Percentiles rank a stretch among this genome's conserved stretches.
phyloP scores from a whole-genome alignment of 2,329 filamentous ascomycete species.

The Scedosporium minutisporum region DNA sequence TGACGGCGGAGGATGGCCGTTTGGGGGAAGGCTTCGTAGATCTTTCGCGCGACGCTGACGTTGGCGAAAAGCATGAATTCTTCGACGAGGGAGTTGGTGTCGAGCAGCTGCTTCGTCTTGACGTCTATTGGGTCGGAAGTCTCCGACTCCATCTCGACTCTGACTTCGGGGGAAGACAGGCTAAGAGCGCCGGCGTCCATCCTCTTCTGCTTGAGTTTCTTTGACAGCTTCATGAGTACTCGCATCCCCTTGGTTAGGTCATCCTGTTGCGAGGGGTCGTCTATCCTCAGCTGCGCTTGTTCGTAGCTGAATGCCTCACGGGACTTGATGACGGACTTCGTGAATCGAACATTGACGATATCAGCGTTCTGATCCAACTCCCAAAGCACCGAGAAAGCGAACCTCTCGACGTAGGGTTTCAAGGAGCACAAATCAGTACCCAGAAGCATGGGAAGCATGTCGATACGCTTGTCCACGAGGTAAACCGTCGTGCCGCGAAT shows the following conservation, averaged over 20 bases:
- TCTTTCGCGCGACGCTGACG: conserved; percentile 82
- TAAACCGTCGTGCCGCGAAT: conserved; percentile 94
- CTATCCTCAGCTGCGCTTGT: conserved; percentile 86
- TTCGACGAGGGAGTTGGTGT: conserved; percentile 95
- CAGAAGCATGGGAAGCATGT: conserved; percentile 95
- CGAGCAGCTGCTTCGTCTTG: conserved; percentile 86
- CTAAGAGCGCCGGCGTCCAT: conserved; percentile 94
- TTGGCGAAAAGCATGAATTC: conserved; percentile 99
- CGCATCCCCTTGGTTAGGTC: conserved; percentile 87
- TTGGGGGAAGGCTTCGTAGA: conserved; percentile 86
- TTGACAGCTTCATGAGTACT: conserved; percentile 75
- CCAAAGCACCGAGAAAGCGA: conserved; percentile 79
- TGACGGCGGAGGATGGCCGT: conserved; percentile 90
- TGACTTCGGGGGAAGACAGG: conserved; percentile 94
- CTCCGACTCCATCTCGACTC: conserved; percentile 89
- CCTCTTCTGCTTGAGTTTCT: conserved; percentile 87
- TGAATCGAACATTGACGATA: conserved; percentile 77
- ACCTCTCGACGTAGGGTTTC: conserved; percentile 95
- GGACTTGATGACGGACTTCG: conserved; percentile 95
- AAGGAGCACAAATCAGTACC: conserved; percentile 94
- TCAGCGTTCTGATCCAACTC: conserved; percentile 80
- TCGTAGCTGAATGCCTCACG: conserved; percentile 97
- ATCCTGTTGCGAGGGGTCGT: conserved; percentile 78
- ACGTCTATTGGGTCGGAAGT: conserved; percentile 94
- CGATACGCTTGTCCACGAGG: conserved; percentile 96